These are phyloP conservation scores for Westerdykella aurantiaca DNA, from an alignment of 2,329 filamentous ascomycete species.

Conservation along the genomic window DNA sequence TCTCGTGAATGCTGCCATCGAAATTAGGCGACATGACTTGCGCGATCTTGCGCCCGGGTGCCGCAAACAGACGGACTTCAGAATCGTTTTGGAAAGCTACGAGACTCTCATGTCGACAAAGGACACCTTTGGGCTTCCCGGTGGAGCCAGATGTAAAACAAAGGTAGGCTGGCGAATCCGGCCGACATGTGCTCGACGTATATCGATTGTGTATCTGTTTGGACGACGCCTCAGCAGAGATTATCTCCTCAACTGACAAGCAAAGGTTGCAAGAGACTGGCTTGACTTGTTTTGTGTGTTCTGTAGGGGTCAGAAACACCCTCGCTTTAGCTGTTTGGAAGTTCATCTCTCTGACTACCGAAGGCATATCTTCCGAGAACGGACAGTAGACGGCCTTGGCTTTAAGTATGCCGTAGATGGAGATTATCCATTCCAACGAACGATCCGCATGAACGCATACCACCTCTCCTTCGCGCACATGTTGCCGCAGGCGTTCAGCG, in stretches of 20 bases:
- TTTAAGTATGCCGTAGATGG: conserved; percentile 33
- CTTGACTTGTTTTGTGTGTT: conserved; percentile 3
- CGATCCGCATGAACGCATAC: conserved; percentile 34
- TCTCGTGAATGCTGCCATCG: conserved; percentile 42
- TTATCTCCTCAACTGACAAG: conserved; percentile 15
- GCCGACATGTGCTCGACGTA: conserved; percentile 1
- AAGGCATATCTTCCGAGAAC: conserved; percentile 19
- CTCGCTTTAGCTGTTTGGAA: conserved; percentile 16
- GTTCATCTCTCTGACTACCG: conserved; percentile 13
- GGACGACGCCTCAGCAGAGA: not conserved
- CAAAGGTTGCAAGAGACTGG: conserved; percentile 6
- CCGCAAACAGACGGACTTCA: conserved; percentile 30
- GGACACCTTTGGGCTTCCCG: conserved; percentile 41
- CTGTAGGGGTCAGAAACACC: conserved; percentile 19
- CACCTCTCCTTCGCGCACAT: conserved; percentile 16
- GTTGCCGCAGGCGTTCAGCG: conserved; percentile 1
- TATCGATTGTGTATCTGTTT: not conserved
- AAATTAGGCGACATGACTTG: conserved; percentile 43
- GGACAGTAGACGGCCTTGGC: conserved; percentile 31
- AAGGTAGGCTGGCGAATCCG: conserved; percentile 30
- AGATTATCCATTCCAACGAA: conserved; percentile 32
- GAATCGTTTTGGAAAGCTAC: conserved; percentile 34
- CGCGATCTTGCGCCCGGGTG: conserved; percentile 31
- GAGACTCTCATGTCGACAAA: conserved; percentile 32
- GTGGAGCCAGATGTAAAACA: conserved; percentile 45